phyloP scores from a whole-genome alignment of 805 yeast species.

The Ogataea salicorniae region DNA sequence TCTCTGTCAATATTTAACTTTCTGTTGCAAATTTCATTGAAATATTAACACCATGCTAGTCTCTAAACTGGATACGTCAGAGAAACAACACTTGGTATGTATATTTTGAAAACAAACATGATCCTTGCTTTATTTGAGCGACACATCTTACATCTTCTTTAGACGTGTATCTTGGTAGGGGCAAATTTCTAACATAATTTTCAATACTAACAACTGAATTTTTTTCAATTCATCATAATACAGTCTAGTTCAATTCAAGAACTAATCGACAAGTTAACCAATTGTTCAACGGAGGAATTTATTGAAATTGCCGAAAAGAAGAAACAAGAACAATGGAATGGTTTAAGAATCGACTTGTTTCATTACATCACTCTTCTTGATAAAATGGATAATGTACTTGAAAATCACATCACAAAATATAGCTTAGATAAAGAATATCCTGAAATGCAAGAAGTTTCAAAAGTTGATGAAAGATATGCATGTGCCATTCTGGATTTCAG shows the following conservation, averaged over 20 bases:
- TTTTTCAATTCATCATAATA: neutral
- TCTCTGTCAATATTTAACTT: neutral
- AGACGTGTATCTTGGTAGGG: too few species aligned
- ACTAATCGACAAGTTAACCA: constrained; percentile 13
- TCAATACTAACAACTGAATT: constrained; percentile 4
- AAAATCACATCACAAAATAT: constrained; percentile 48
- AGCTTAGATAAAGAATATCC: constrained; percentile 42
- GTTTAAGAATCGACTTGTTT: constrained; percentile 43
- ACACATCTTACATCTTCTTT: too few species aligned
- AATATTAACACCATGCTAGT: constrained; percentile 9
- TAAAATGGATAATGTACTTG: constrained; percentile 65
- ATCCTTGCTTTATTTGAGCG: neutral
- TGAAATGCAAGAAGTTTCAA: constrained; percentile 39
- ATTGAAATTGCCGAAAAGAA: constrained; percentile 12
- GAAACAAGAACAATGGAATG: constrained; percentile 26
- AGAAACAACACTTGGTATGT: constrained; percentile 14
- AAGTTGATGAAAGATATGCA: constrained; percentile 43
- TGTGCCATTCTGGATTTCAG: constrained; percentile 58
- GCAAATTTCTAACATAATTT: too few species aligned
- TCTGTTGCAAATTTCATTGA: neutral
- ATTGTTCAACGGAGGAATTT: constrained; percentile 19
- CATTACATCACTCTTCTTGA: constrained; percentile 78
- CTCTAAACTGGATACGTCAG: constrained; percentile 11
- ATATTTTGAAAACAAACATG: neutral
- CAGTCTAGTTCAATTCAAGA: constrained; percentile 17